These are phyloP conservation scores for Lasiodiplodia hormozganensis DNA, from an alignment of 2,329 filamentous ascomycete genomes.

Conservation along the genomic window DNA sequence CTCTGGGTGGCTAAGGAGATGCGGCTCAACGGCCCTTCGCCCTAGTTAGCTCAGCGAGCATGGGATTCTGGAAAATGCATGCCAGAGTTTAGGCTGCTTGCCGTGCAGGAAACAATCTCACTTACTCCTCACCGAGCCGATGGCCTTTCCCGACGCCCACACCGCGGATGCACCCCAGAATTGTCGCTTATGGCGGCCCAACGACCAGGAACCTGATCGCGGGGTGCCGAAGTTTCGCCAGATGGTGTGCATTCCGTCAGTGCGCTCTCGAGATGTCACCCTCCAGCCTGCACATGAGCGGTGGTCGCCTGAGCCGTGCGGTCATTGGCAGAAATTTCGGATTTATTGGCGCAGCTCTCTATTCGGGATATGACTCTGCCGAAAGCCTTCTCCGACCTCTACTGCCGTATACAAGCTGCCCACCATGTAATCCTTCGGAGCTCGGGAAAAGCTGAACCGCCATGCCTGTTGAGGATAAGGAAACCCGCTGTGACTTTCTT, in stretches of 20 bases:
- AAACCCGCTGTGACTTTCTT: neutral
- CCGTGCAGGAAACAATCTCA: neutral
- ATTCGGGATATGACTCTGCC: slow-evolving; percentile 1
- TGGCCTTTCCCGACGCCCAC: neutral
- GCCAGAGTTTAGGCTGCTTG: neutral
- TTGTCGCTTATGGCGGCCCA: slow-evolving; percentile 14
- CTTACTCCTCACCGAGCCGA: neutral
- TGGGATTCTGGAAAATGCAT: neutral
- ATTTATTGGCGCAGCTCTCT: slow-evolving; percentile 12
- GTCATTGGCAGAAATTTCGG: slow-evolving; percentile 14
- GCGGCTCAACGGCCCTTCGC: slow-evolving; percentile 3
- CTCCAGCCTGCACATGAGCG: slow-evolving; percentile 2
- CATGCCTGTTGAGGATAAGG: slow-evolving; percentile 11
- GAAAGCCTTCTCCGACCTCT: slow-evolving; percentile 1
- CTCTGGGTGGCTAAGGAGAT: neutral
- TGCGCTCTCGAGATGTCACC: slow-evolving; percentile 26
- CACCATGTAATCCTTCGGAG: slow-evolving; percentile 2
- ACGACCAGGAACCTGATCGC: slow-evolving; percentile 8
- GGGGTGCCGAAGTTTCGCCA: slow-evolving; percentile 22
- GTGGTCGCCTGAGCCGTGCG: slow-evolving; percentile 6
- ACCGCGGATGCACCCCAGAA: slow-evolving; percentile 13
- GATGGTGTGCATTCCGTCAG: neutral
- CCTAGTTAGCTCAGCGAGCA: neutral
- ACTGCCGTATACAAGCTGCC: neutral
- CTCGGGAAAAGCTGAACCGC: neutral